Evolutionary conservation across 257 asterid genomes (phyloP).

Genomic region (Rubia yunnanensis): DNA sequence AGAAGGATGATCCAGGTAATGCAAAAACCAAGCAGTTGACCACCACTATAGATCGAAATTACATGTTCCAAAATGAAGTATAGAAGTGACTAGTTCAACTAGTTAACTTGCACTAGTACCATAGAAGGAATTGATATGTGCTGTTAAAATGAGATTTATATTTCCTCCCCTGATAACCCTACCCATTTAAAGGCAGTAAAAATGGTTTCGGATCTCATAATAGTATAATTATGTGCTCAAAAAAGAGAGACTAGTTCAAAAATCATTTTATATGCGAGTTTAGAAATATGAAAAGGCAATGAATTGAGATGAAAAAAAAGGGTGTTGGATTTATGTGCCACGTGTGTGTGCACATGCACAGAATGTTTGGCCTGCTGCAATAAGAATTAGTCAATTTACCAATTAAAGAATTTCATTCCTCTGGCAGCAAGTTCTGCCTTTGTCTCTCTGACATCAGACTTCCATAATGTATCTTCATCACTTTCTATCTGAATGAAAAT

Average conservation of each 20-base stretch:
- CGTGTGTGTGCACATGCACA: neutral
- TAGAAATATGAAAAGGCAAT: neutral
- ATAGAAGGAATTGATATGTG: neutral
- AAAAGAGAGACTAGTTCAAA: neutral
- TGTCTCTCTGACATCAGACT: slow-evolving; percentile 77
- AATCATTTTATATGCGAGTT: neutral
- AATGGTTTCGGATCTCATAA: neutral
- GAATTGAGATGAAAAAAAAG: slow-evolving; percentile 3
- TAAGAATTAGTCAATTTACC: slow-evolving; percentile 27
- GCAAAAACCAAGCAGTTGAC: neutral
- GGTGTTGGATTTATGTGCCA: neutral
- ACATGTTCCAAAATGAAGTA: neutral
- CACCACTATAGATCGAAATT: neutral
- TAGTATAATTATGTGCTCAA: neutral
- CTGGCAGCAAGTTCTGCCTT: slow-evolving; percentile 67
- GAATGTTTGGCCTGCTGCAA: neutral
- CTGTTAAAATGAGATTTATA: neutral
- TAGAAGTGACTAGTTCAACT: neutral
- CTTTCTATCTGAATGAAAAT: slow-evolving; percentile 63
- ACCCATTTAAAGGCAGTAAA: neutral
- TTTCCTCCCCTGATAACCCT: neutral
- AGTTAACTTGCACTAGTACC: neutral
- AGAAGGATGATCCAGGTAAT: slow-evolving; percentile 3
- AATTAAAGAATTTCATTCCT: slow-evolving; percentile 67
- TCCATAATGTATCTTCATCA: slow-evolving; percentile 71